phyloP scores from a whole-genome alignment of 352 stramenopile genomes.

The Globisporangium acanthophoron region DNA sequence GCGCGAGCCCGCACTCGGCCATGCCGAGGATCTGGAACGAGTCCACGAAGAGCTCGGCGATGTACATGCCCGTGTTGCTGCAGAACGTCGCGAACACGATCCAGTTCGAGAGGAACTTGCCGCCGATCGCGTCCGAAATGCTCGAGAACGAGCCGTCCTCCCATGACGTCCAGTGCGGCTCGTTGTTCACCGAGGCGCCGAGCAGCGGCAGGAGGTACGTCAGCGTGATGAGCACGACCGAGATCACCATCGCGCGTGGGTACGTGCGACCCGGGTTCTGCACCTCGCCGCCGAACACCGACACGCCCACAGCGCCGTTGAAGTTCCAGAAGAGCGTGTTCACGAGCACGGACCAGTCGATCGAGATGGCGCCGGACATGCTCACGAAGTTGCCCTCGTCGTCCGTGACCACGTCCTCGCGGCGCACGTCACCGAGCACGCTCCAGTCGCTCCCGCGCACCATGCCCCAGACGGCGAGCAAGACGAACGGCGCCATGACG shows the following conservation, averaged over 20 bases:
- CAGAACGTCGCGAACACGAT: conserved; percentile 85
- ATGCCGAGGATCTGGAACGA: conserved; percentile 83
- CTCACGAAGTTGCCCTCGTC: conserved; percentile 27
- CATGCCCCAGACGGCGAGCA: conserved; percentile 42
- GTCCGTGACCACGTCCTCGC: conserved; percentile 28
- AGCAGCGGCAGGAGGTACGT: conserved; percentile 88
- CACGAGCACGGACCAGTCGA: conserved; percentile 82
- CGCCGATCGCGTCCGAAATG: conserved; percentile 79
- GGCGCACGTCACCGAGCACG: conserved; percentile 27
- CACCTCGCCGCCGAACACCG: conserved; percentile 89
- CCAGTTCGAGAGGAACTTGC: conserved; percentile 84
- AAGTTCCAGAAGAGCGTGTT: conserved; percentile 97
- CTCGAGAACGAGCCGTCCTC: conserved; percentile 87
- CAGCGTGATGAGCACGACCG: conserved; percentile 71
- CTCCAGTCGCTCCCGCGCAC: conserved; percentile 25
- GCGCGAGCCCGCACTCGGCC: conserved; percentile 83
- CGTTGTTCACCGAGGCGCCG: conserved; percentile 61
- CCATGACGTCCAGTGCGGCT: conserved; percentile 74
- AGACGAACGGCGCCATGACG: conserved; percentile 89
- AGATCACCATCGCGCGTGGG: conserved; percentile 75
- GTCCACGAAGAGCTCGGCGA: conserved; percentile 91
- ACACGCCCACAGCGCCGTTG: conserved; percentile 89
- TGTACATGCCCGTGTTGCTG: conserved; percentile 90
- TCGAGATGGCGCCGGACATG: conserved; percentile 25
- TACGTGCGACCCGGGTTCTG: conserved; percentile 71